Evolutionary conservation across 345 rosid genomes (phyloP), one percentile per base, ranked within the genome.

Genomic region (Gossypioides kirkii): DNA sequence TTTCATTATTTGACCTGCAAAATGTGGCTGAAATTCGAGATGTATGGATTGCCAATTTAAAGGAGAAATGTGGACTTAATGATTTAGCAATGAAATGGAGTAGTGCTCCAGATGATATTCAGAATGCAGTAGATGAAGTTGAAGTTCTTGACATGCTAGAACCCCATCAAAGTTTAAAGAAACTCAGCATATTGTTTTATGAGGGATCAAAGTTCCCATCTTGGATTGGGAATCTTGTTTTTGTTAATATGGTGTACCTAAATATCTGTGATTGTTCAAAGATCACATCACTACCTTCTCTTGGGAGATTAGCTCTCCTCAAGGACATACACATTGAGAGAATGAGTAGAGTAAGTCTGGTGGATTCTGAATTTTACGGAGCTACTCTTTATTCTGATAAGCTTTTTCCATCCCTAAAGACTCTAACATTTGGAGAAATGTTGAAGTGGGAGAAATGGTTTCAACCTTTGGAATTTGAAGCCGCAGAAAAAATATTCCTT

Each of bases 271-370:
- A 49, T 50, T 76, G 83, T 38, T 49, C 52, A 2, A 74, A 61
- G 26, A 58, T 77, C 43, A 52, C 52, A 32, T 72, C 55, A 25
- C 60, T 80, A 42, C 83, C 83, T 6, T 74, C 81, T 20, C 76
- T 80, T 56, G 81, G 83, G 66, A 71, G 65, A 49, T 74, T 80
- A 26, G 71, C 78, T 12, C 65, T 45, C 20, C 80, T 80, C 16
- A 67, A 77, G 49, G 28, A 61, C 17, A 65, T 80, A 8, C 6
- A 38, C 26, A 77, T 80, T 41, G 61, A 52, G 54, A 46, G 73
- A 60, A 71, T 80, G 73, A 16, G 25, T 16, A 61, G 65, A 41
- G 67, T 80, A 4, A 20, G 63, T 18, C 46, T 41, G 58, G 42
- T 74, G 7, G 80, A 60, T 64, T 6, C 47, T 54, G 78, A 80